Base-by-base conservation (phyloP, 2,329 filamentous ascomycete species). In the Trichoderma sp. region DNA sequence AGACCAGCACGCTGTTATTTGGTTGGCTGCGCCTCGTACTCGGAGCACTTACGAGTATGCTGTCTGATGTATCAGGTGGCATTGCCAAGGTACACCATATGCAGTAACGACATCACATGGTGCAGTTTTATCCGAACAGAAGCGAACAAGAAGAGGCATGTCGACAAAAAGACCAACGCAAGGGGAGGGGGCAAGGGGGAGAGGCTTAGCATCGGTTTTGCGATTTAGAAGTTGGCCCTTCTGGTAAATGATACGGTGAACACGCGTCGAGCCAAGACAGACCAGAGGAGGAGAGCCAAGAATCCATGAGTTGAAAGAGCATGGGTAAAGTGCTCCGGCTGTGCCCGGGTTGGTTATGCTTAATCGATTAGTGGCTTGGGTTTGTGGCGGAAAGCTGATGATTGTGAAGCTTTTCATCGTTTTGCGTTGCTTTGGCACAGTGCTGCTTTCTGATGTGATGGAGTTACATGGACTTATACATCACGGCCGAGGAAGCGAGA, bases 31-130 rank as follows among this genome's bases (percentile, higher is more conserved):
- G 32, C n/a, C n/a, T 30, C 32, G 39, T 15, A 57, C 53, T 8
- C 6, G 28, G n/a, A 60, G 30, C 11, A 34, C 58, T 62, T 26
- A n/a, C n/a, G n/a, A n/a, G n/a, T 39, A n/a, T 51, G 58, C 24
- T 32, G 24, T 58, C 15, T 43, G n/a, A 32, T 18, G 36, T 30
- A 53, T 34, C 36, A 65, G 58, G 58, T 57, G 56, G 66, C 24
- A 26, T 11, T 69, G 65, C 65, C 56, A 69, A 60, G 65, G 65
- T 39, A 30, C 36, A 36, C 36, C 56, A 60, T 61, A 47, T 69
- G 65, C 56, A 69, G 65, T 11, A 69, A 34, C n/a, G 53, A 36
- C 65, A 43, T 69, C 65, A 68, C 65, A 68, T 68, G 65, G 36
- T 43, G 32, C 32, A 28, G 32, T 39, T 36, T 30, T 43, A 24